phyloP scores from a whole-genome alignment of 192 early-diverging fungal species.

The Ramicandelaber brevisporus region DNA sequence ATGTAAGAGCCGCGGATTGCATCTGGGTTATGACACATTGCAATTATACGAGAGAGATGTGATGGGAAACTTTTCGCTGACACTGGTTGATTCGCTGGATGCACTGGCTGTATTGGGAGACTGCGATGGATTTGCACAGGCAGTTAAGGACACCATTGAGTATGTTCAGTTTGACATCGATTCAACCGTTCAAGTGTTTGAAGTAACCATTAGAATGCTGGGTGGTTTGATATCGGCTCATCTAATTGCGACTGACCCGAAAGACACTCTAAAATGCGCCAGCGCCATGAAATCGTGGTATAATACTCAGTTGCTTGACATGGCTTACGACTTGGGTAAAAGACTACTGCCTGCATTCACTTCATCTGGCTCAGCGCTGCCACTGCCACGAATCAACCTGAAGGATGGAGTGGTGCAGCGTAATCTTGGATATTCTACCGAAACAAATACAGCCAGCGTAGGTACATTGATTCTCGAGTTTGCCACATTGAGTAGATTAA shows the following conservation, averaged over 20 bases:
- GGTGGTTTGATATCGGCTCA: slow-evolving; percentile 80
- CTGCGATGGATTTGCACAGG: slow-evolving; percentile 28
- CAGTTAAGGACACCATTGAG: slow-evolving; percentile 30
- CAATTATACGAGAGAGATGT: slow-evolving; percentile 59
- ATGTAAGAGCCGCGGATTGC: slow-evolving; percentile 50
- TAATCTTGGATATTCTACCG: slow-evolving; percentile 41
- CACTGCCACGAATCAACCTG: slow-evolving; percentile 63
- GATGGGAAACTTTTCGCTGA: slow-evolving; percentile 79
- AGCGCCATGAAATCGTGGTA: slow-evolving; percentile 22
- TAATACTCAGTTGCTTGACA: slow-evolving; percentile 42
- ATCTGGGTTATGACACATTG: slow-evolving; percentile 27
- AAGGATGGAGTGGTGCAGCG: slow-evolving; percentile 33
- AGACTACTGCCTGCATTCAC: slow-evolving; percentile 74
- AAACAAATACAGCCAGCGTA: slow-evolving; percentile 69
- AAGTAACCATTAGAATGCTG: slow-evolving; percentile 73
- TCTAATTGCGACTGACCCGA: slow-evolving; percentile 43
- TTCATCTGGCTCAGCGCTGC: slow-evolving; percentile 49
- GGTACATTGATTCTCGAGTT: slow-evolving; percentile 84
- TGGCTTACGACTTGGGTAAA: slow-evolving; percentile 59
- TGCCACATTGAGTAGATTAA: slow-evolving; percentile 66
- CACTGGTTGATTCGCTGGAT: slow-evolving; percentile 82
- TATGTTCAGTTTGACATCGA: slow-evolving; percentile 55
- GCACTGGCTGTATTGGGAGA: slow-evolving; percentile 55
- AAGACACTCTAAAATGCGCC: slow-evolving; percentile 24
- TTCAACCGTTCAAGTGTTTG: slow-evolving; percentile 82